Conservation (phyloP, 371 early-diverging fungal genomes). For the Lichtheimia ornata region DNA sequence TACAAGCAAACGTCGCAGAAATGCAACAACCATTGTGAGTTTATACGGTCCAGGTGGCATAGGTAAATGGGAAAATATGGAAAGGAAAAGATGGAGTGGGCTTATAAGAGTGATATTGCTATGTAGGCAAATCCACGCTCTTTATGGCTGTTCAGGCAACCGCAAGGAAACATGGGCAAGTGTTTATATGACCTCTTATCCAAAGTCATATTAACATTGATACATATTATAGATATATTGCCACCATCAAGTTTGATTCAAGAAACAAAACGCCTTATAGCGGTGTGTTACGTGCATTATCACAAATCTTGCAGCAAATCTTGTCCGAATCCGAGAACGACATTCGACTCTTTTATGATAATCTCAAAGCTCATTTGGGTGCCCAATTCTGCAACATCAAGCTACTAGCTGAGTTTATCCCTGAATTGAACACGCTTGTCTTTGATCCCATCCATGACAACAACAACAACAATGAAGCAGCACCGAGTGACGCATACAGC, state of each 20-base stretch:
- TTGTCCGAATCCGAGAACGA: constrained; percentile 46
- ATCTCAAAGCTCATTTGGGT: constrained; percentile 31
- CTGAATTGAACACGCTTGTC: constrained; percentile 38
- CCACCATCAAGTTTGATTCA: constrained; percentile 38
- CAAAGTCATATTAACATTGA: neutral
- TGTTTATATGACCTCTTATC: too few species aligned
- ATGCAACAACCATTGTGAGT: constrained; percentile 25
- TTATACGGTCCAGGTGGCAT: constrained; percentile 43
- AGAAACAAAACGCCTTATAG: constrained; percentile 41
- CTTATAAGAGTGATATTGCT: neutral
- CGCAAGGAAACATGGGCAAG: constrained; percentile 42
- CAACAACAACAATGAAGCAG: constrained; percentile 12
- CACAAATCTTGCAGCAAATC: constrained; percentile 47
- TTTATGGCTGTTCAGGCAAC: constrained; percentile 36
- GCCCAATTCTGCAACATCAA: constrained; percentile 37
- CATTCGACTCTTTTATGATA: constrained; percentile 32
- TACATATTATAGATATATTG: constrained; percentile 30
- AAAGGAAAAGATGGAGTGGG: neutral
- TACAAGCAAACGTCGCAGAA: too few species aligned
- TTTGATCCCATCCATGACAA: constrained; percentile 12
- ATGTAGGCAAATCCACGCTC: constrained; percentile 41
- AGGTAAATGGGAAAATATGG: neutral
- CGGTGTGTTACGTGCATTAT: constrained; percentile 38
- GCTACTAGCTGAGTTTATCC: constrained; percentile 36
- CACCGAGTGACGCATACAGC: constrained; percentile 12